Conservation (phyloP, 495 filamentous ascomycete genomes). For the Penicillium taxi region DNA sequence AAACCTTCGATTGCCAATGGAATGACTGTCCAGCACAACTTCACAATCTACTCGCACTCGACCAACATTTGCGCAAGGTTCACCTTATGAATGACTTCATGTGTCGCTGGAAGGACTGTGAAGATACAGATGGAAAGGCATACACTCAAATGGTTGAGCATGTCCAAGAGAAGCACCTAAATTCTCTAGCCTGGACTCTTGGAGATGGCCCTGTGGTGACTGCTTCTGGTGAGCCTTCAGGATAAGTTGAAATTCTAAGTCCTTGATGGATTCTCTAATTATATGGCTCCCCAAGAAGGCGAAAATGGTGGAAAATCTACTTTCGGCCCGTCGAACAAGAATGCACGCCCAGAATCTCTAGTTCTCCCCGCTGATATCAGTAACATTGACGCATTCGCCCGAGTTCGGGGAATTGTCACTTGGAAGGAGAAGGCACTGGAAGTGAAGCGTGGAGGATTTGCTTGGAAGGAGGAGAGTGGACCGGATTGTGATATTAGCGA, state of each 20-base stretch:
- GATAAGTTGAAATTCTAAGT: too few species aligned
- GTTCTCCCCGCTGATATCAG: constrained; percentile 28
- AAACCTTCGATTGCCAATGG: constrained; percentile 57
- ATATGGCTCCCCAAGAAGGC: constrained; percentile 5
- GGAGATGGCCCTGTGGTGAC: constrained; percentile 56
- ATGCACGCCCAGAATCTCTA: constrained; percentile 12
- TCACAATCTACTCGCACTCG: constrained; percentile 65
- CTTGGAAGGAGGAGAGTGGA: constrained; percentile 41
- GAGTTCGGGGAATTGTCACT: constrained; percentile 30
- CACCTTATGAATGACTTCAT: constrained; percentile 31
- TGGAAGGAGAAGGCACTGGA: constrained; percentile 33
- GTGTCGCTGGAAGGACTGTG: constrained; percentile 33
- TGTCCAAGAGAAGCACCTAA: constrained; percentile 52
- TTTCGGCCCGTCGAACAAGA: background rate
- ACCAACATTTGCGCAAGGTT: constrained; percentile 55
- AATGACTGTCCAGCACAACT: constrained; percentile 57
- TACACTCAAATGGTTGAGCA: constrained; percentile 50
- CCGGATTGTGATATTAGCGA: constrained; percentile 20
- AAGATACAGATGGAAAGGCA: constrained; percentile 10
- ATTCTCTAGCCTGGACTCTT: constrained; percentile 50
- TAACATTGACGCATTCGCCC: constrained; percentile 31
- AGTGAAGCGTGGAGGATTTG: constrained; percentile 30
- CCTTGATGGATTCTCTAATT: constrained; percentile 12
- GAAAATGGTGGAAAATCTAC: background rate
- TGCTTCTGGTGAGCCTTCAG: constrained; percentile 43